Evolutionary conservation across 2,329 filamentous ascomycete genomes (phyloP).

Genomic region (Curvularia sp.): DNA sequence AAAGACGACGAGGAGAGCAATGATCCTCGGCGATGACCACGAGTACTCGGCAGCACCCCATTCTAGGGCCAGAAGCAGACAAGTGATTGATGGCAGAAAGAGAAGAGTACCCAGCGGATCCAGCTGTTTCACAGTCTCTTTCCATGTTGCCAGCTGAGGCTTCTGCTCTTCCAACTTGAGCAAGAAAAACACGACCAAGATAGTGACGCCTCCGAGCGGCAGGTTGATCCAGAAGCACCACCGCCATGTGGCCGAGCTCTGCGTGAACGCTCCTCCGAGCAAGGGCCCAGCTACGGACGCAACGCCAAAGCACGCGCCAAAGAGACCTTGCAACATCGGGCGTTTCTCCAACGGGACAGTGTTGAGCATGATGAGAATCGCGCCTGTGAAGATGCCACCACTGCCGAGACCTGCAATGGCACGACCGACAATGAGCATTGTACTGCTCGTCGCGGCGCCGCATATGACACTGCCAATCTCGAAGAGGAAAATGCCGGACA

Average conservation of each 20-base stretch:
- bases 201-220: slow-evolving; percentile 57
- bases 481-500: slow-evolving; percentile 56
- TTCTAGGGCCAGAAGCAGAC: slow-evolving; percentile 56
- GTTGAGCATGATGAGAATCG: slow-evolving; percentile 45
- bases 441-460: slow-evolving; percentile 50
- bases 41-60: slow-evolving; percentile 56
- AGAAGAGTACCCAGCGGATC: slow-evolving; percentile 53
- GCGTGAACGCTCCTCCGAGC: slow-evolving; percentile 54
- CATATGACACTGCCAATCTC: slow-evolving; percentile 63
- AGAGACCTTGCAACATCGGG: slow-evolving; percentile 51
- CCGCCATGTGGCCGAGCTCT: slow-evolving; percentile 52
- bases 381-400: slow-evolving; percentile 44
- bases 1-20: slow-evolving; percentile 53
- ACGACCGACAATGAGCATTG: slow-evolving; percentile 41
- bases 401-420: slow-evolving; percentile 42
- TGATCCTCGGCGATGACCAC: slow-evolving; percentile 52
- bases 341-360: slow-evolving; percentile 52
- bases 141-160: slow-evolving; percentile 35
- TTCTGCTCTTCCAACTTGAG: slow-evolving; percentile 44
- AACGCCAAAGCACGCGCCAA: slow-evolving; percentile 50
- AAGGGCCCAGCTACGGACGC: slow-evolving; percentile 54
- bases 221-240: slow-evolving; percentile 61
- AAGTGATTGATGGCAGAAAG: slow-evolving; percentile 55
- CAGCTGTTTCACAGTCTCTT: slow-evolving; percentile 48
- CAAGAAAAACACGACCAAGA: slow-evolving; percentile 42